phyloP scores from a whole-genome alignment of 768 basidiomycete genomes.

The Trametes cinnabarina region DNA sequence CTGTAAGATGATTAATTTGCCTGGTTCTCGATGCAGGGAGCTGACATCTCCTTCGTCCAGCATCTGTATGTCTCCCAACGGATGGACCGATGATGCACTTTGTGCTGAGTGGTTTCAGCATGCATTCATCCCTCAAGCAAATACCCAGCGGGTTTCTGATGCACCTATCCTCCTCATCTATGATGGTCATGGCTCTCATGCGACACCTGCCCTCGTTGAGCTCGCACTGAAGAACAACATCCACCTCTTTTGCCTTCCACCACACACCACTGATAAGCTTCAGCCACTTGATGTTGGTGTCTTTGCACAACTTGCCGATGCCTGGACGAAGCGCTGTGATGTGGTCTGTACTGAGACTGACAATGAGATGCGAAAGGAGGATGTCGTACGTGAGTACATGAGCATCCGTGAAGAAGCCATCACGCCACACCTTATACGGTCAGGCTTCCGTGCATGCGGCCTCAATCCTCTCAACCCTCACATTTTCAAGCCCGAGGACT shows the following conservation, averaged over 20 bases:
- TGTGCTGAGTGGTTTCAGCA: constrained; percentile 38
- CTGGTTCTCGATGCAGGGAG: too few species aligned
- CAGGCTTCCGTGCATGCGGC: not conserved
- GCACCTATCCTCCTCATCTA: constrained; percentile 39
- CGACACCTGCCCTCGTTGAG: constrained; percentile 23
- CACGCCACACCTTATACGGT: not conserved
- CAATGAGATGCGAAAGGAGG: not conserved
- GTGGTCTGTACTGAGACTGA: not conserved
- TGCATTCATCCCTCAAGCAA: constrained; percentile 38
- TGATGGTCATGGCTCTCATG: constrained; percentile 46
- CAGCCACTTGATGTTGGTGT: constrained; percentile 44
- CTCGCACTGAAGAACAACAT: constrained; percentile 32
- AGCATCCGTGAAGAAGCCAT: not conserved
- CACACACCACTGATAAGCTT: constrained; percentile 42
- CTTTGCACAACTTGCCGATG: constrained; percentile 29
- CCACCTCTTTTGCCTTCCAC: constrained; percentile 34
- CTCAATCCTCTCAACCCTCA: not conserved
- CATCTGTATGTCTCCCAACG: constrained; percentile 36
- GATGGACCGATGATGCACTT: constrained; percentile 41
- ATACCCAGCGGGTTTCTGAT: not conserved
- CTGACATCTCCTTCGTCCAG: constrained; percentile 20
- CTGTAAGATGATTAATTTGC: not conserved
- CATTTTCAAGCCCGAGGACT: not conserved
- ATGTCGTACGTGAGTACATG: constrained; percentile 16
- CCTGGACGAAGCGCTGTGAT: constrained; percentile 2